Base-by-base conservation (phyloP, 192 early-diverging fungal species). In the Allomyces macrogynus region DNA sequence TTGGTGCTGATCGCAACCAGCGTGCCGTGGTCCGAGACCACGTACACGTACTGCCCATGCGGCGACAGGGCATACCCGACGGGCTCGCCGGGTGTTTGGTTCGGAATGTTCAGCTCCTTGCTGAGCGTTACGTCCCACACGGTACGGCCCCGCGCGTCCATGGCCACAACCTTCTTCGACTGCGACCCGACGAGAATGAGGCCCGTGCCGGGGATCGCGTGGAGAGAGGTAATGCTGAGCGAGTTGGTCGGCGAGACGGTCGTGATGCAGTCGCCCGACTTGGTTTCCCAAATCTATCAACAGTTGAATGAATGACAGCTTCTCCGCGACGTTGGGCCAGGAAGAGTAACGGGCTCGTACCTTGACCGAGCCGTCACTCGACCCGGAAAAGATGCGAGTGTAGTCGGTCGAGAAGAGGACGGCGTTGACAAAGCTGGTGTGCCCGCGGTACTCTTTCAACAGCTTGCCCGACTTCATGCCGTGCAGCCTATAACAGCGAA, bases 391-490 rank as follows among this genome's bases (percentile, higher is more conserved):
- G 10, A 99, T 75, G 5, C 81, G 76, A 5, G 76, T 65, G 69
- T 83, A 84, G 62, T 93, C 87, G 20, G 73, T 49, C 16, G 84
- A 86, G 67, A 86, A 99, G 8, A 81, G 62, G 0, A 81, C 89
- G 61, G 79, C 76, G 72, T 94, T 97, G 44, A 95, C 84, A 67
- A 85, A 91, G 1, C 91, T 90, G 1, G 86, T 79, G 67, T 99
- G 95, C 0, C 95, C 95, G 22, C 88, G 81, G 65, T 92, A 91
- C 67, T 95, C 91, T 63, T 92, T 89, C 5, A 96, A 72, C 68
- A 84, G 85, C 61, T 93, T 94, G 11, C 93, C 93, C 0, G 89
- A 92, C 72, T 95, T 93, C 18, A 95, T 70, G 16, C 93, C 95
- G 71, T 95, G 91, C 23, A 97, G 72, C 26, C 86, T 85, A 65